Base-by-base conservation (phyloP, 176 grass and related monocot genomes). In the Luzula sylvatica region DNA sequence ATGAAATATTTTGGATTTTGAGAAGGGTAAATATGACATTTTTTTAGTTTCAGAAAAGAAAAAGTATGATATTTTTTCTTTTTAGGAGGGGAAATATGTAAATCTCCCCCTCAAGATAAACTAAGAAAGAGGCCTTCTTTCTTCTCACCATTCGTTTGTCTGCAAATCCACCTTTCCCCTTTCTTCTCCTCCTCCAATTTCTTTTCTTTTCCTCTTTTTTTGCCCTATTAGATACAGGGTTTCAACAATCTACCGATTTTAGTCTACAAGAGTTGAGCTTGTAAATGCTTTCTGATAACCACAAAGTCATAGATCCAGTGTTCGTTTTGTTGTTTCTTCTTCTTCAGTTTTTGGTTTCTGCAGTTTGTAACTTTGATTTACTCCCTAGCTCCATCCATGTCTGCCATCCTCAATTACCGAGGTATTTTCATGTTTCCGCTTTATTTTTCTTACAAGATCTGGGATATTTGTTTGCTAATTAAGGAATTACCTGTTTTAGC, bases 211-310 rank as follows among this genome's bases (percentile, higher is more conserved):
- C 26, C 45, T 26, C 3, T 68, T 22, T 76, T 72, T 79, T 62
- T 84, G 15, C 70, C 75, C 76, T 70, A 41, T 72, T 38, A 35
- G 54, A 62, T 47, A 57, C 73, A 61, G 86, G 75, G 75, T 80
- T 83, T 55, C 55, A 22, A 23, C 38, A 58, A 22, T 7, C 41
- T 58, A 13, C 18, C 13, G 11, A 1, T 61, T 16, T 21, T 56
- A 18, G 19, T 23, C 41, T 20, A 1, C 3, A 19, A 21, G 55
- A 61, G 26, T 73, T 20, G 18, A 44, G 16, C 70, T 65, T 65
- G 86, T 81, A 55, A 52, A 89, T 92, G 87, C 87, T 67, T 65
- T 60, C 38, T 73, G 70, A 52, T 42, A 28, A 19, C 22, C 46
- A 6, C 41, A 3, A 15, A 46, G 52, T 73, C 23, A 46, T 26